Conservation (phyloP, 2,329 filamentous ascomycete genomes). For the Mariannaea elegans region DNA sequence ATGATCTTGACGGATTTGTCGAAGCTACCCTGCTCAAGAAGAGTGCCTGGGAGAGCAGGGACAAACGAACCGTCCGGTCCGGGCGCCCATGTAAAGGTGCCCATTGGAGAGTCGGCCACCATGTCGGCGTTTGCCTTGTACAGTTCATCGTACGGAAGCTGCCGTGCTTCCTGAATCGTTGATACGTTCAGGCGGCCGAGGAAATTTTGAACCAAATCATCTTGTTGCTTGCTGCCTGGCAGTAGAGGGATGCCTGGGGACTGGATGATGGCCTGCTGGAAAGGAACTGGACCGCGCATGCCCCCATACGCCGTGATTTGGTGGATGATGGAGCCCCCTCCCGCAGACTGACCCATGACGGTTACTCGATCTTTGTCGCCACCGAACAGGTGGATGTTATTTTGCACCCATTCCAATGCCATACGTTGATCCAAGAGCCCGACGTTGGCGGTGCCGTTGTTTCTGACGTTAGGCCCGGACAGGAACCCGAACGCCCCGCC, state of each 20-base stretch:
- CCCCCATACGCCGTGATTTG: too few relatives aligned
- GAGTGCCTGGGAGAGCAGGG: background rate
- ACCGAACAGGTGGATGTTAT: too few relatives aligned
- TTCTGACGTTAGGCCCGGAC: too few relatives aligned
- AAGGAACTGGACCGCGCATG: too few relatives aligned
- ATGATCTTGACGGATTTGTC: constrained; percentile 14
- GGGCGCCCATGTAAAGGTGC: background rate
- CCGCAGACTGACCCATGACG: too few relatives aligned
- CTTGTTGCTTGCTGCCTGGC: constrained; percentile 2
- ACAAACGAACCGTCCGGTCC: background rate
- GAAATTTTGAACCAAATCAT: background rate
- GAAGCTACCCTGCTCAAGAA: background rate
- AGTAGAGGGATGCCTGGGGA: constrained; percentile 5
- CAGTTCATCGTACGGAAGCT: background rate
- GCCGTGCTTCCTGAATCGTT: background rate
- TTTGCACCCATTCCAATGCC: too few relatives aligned
- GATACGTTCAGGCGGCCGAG: background rate
- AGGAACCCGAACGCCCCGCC: background rate
- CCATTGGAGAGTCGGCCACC: background rate
- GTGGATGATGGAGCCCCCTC: too few relatives aligned
- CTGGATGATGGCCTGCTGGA: too few relatives aligned
- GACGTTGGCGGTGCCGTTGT: too few relatives aligned
- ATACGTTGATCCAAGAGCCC: too few relatives aligned
- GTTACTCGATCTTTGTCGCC: too few relatives aligned
- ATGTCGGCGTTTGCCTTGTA: background rate